These are phyloP conservation scores for Aspergillus sp. DNA, from an alignment of 2,329 filamentous ascomycete genomes.

Conservation along the genomic window DNA sequence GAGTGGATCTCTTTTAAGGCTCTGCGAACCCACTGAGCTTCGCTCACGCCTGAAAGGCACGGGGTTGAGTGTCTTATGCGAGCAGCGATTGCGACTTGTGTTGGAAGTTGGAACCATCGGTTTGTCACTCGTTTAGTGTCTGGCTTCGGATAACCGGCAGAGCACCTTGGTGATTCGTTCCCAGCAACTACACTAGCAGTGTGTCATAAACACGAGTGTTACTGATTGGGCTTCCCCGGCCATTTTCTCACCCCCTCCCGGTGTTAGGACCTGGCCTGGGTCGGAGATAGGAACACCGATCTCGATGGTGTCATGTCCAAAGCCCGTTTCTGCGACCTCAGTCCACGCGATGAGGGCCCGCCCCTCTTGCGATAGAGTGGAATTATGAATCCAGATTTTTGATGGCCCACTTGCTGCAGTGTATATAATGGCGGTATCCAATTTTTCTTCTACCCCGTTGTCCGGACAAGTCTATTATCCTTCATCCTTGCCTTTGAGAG, in stretches of 20 bases:
- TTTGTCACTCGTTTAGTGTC: not conserved
- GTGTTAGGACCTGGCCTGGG: not conserved
- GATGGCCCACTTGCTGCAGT: not conserved
- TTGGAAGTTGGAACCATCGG: not conserved
- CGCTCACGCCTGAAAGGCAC: no score
- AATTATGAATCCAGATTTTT: conserved; percentile 9
- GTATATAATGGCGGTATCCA: conserved; percentile 2
- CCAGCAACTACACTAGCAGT: not conserved
- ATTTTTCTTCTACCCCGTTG: not conserved
- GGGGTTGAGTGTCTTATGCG: no score
- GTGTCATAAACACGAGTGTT: not conserved
- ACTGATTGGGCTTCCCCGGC: not conserved
- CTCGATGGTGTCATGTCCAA: not conserved
- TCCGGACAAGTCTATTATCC: not conserved
- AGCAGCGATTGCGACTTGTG: not conserved
- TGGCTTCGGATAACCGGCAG: conserved; percentile 4
- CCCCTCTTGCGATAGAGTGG: not conserved
- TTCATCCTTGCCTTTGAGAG: not conserved
- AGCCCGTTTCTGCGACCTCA: not conserved
- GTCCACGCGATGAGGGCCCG: not conserved
- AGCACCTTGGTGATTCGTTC: not conserved
- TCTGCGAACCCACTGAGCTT: no score
- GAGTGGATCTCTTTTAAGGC: no score
- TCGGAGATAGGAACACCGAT: conserved; percentile 1
- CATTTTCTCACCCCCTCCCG: not conserved